A percentile compares a stretch with the other conserved stretches of the same genome.
These are phyloP conservation scores for Pseudogymnoascus sp. DNA, from an alignment of 2,329 filamentous ascomycete species.

Conservation along the genomic window DNA sequence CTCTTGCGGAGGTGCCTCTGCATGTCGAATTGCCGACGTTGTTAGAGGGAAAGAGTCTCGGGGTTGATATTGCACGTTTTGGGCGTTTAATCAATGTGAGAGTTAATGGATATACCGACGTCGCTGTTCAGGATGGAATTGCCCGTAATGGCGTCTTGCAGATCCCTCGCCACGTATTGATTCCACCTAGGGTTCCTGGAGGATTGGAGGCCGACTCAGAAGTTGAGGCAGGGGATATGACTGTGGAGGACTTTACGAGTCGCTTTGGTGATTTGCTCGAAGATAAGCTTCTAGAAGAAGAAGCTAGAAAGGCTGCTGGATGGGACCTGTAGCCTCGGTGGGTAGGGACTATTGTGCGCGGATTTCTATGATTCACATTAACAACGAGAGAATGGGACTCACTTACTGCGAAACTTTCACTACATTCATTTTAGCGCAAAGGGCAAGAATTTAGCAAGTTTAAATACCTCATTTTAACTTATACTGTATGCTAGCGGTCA, in stretches of 20 bases:
- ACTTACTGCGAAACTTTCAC: neutral
- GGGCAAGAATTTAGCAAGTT: neutral
- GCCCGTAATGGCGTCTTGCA: constrained; percentile 78
- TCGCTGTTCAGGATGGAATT: constrained; percentile 60
- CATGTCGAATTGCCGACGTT: constrained; percentile 67
- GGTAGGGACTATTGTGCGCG: neutral
- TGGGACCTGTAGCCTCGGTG: neutral
- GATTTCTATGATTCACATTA: neutral
- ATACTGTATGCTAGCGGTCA: neutral
- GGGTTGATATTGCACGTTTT: constrained; percentile 61
- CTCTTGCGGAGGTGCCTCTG: constrained; percentile 34
- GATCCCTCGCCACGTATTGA: constrained; percentile 60
- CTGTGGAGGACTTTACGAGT: constrained; percentile 52
- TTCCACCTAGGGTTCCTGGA: constrained; percentile 52
- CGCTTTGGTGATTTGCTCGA: constrained; percentile 30
- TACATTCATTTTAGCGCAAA: neutral
- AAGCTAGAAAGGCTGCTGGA: neutral
- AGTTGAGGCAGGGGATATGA: constrained; percentile 39
- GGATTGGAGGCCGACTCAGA: constrained; percentile 28
- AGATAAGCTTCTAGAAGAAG: neutral
- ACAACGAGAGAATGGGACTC: neutral
- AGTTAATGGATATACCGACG: constrained; percentile 63
- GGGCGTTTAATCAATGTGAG: constrained; percentile 62
- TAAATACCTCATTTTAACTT: neutral
- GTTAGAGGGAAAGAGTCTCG: constrained; percentile 55